phyloP scores from a whole-genome alignment of 169 alveolate genomes.

The Plasmodium malariae region DNA sequence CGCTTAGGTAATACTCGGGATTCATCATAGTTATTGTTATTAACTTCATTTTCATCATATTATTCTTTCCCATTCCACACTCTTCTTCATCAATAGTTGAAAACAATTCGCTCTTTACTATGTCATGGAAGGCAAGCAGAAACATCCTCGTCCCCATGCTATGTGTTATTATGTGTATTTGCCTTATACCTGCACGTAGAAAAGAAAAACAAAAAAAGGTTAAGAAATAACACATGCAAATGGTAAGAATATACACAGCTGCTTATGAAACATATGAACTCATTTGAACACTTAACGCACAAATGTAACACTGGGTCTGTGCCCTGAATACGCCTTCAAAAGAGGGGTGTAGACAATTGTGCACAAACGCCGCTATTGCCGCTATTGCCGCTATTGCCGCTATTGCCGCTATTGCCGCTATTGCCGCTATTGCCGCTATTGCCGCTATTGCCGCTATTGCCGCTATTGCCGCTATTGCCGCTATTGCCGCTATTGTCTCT shows the following conservation, averaged over 20 bases:
- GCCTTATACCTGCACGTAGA: constrained; percentile 81
- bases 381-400: too few species aligned
- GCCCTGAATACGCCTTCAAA: too few species aligned
- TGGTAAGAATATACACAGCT: neutral
- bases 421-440: too few species aligned
- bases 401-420: too few species aligned
- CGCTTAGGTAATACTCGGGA: constrained; percentile 86
- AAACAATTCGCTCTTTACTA: constrained; percentile 77
- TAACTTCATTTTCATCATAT: constrained; percentile 76
- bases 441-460: too few species aligned
- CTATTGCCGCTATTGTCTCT: too few species aligned
- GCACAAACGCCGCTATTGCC: too few species aligned
- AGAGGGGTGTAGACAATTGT: too few species aligned
- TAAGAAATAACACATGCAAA: neutral
- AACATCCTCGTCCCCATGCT: constrained; percentile 88
- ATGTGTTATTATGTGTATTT: constrained; percentile 89
- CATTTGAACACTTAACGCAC: too few species aligned
- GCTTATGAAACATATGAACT: too few species aligned
- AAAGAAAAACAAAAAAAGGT: neutral
- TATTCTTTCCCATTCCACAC: constrained; percentile 13
- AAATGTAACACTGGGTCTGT: too few species aligned
- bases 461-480: too few species aligned
- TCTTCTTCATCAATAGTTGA: constrained; percentile 80
- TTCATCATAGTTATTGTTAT: constrained; percentile 87
- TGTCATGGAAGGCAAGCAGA: constrained; percentile 84